A percentile compares a stretch with the other conserved stretches of the same genome.
Conservation (phyloP, 169 alveolate genomes). For the Eimeria sp. region DNA sequence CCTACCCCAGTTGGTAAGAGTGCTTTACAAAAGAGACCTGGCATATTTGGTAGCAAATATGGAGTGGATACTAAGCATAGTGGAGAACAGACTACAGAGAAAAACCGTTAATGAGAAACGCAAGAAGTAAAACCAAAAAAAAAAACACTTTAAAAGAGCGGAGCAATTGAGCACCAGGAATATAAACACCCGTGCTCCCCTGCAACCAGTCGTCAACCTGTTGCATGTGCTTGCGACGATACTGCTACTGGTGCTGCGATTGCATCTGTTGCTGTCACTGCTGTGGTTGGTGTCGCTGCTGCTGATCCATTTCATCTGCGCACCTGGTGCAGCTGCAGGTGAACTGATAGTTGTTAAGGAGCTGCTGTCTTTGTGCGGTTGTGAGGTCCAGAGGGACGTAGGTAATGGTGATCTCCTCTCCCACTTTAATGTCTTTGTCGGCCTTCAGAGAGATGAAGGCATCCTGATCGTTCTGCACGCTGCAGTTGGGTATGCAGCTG, state of each 20-base stretch:
- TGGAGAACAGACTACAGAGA: not conserved
- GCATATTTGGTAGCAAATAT: no score
- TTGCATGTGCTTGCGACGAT: not conserved
- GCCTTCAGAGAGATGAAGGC: constrained; percentile 76
- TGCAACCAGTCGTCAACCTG: not conserved
- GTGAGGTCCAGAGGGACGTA: constrained; percentile 84
- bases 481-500: constrained; percentile 87
- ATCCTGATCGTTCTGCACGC: constrained; percentile 72
- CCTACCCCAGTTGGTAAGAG: no score
- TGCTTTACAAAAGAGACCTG: no score
- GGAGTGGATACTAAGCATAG: not conserved
- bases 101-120: no score
- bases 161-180: not conserved
- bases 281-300: not conserved
- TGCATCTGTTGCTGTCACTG: constrained; percentile 7
- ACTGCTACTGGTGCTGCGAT: not conserved
- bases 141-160: not conserved
- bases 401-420: constrained; percentile 86
- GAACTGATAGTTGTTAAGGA: constrained; percentile 83
- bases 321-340: constrained; percentile 82
- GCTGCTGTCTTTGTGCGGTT: constrained; percentile 20
- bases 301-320: constrained; percentile 53
- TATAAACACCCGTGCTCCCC: not conserved
- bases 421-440: constrained; percentile 74
- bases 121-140: not conserved